A percentile compares a stretch with the other conserved stretches of the same genome.
Evolutionary conservation across 805 yeast species (phyloP).

Genomic region (Metschnikowia colocasiae): DNA sequence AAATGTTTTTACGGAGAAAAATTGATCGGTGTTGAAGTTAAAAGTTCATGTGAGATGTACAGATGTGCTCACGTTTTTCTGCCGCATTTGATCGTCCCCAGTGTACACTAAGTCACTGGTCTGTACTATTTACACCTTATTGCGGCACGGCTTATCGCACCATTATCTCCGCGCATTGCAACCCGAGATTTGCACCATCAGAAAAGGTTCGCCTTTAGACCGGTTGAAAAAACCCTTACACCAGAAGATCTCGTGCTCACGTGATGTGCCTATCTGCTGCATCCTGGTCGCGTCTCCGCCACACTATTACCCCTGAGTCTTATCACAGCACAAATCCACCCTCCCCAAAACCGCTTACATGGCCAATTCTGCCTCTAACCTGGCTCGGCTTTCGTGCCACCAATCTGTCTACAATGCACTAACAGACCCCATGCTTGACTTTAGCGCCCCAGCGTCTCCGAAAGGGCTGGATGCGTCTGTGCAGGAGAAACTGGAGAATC

Average conservation of each 20-base stretch:
- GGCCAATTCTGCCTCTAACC: slow-evolving; percentile 4
- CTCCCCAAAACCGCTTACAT: background rate
- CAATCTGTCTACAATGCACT: slow-evolving; percentile 38
- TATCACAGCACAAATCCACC: slow-evolving; percentile 2
- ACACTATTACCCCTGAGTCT: background rate
- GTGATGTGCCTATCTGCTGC: background rate
- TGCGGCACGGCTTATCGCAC: background rate
- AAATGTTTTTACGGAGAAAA: no score
- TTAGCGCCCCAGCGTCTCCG: background rate
- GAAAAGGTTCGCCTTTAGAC: no score
- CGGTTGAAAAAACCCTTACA: background rate
- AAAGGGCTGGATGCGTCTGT: background rate
- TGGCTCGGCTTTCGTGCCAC: slow-evolving; percentile 33
- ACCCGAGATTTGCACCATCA: no score
- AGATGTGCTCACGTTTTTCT: no score
- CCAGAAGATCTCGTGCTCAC: background rate
- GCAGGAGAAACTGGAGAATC: background rate
- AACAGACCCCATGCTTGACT: slow-evolving; percentile 40
- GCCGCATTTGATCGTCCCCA: no score
- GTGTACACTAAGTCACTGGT: no score
- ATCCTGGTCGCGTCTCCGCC: slow-evolving; percentile 3
- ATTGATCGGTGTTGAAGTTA: no score
- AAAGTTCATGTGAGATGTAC: no score
- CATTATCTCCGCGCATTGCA: background rate
- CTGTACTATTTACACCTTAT: no score